Evolutionary conservation across 2,329 filamentous ascomycete genomes (phyloP).

Genomic region (Fusarium subtropicale): DNA sequence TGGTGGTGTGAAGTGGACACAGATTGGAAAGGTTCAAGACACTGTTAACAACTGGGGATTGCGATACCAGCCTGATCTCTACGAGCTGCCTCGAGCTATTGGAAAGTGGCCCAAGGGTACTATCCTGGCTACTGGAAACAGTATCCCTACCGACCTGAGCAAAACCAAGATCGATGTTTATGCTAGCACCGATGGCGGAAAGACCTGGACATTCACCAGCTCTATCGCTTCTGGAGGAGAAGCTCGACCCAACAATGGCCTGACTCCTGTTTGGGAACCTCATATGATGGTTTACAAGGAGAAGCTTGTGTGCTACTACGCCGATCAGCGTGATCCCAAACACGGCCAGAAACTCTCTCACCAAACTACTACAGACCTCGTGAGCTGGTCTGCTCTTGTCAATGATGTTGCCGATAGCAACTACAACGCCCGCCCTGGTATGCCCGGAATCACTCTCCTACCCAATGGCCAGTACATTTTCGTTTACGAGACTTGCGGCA

Average conservation of each 20-base stretch:
- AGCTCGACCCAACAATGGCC: conserved; percentile 70
- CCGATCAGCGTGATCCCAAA: conserved; percentile 72
- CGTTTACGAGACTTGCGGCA: conserved; percentile 70
- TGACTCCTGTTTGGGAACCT: conserved; percentile 79
- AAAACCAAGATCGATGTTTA: conserved; percentile 77
- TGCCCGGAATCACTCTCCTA: conserved; percentile 71
- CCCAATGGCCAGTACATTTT: conserved; percentile 66
- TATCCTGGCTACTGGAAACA: conserved; percentile 70
- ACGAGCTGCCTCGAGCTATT: conserved; percentile 68
- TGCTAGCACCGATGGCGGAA: conserved; percentile 68
- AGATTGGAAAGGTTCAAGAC: conserved; percentile 73
- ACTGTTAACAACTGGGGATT: conserved; percentile 74
- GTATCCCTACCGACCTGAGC: conserved; percentile 69
- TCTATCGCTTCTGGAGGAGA: conserved; percentile 73
- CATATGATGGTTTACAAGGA: conserved; percentile 71
- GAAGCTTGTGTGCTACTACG: conserved; percentile 74
- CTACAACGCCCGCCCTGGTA: conserved; percentile 74
- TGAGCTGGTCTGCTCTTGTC: conserved; percentile 68
- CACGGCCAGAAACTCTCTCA: conserved; percentile 78
- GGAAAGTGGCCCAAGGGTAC: conserved; percentile 71
- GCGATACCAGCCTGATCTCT: conserved; percentile 77
- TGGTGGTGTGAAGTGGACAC: conserved; percentile 70
- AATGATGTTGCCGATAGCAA: conserved; percentile 68
- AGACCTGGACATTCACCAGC: conserved; percentile 75
- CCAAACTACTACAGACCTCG: conserved; percentile 69